These are phyloP conservation scores for Lodderomyces metapsilosis DNA, from an alignment of 1,139 yeast species.

Conservation along the genomic window DNA sequence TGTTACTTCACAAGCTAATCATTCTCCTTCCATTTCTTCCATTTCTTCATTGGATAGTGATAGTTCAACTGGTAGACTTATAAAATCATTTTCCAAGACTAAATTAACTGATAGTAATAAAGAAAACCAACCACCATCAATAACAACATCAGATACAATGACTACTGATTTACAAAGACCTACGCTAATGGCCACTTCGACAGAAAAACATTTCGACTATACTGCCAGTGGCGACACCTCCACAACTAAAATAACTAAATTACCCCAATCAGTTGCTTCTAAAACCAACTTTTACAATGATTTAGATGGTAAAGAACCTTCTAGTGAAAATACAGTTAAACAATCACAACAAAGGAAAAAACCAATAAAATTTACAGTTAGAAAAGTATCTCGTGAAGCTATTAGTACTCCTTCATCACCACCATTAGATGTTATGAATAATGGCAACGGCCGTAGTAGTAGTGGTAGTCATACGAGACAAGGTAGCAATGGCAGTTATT, in stretches of 20 bases:
- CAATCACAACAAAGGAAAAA: constrained; percentile 17
- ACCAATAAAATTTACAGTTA: constrained; percentile 43
- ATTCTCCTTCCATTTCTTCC: constrained; percentile 21
- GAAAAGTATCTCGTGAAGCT: constrained; percentile 41
- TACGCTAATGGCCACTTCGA: constrained; percentile 1
- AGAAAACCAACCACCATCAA: constrained; percentile 2
- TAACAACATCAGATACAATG: not conserved
- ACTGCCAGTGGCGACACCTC: not conserved
- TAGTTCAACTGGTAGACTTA: constrained; percentile 32
- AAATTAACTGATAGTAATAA: constrained; percentile 8
- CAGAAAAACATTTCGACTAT: constrained; percentile 2
- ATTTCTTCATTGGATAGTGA: constrained; percentile 28
- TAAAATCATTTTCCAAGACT: constrained; percentile 26
- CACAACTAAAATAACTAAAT: constrained; percentile 4
- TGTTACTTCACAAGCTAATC: not conserved
- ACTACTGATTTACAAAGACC: not conserved
- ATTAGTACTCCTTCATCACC: constrained; percentile 14
- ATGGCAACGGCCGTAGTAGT: too few relatives aligned
- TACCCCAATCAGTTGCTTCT: constrained; percentile 14
- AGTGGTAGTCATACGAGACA: constrained; percentile 1
- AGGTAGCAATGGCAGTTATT: not conserved
- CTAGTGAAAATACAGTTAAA: too few relatives aligned
- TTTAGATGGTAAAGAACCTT: constrained; percentile 5
- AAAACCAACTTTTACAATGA: constrained; percentile 14
- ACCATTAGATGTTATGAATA: not conserved